Evolutionary conservation across 78 protist species (phyloP).

Genomic region (Dictyostelium brefeldianum): DNA sequence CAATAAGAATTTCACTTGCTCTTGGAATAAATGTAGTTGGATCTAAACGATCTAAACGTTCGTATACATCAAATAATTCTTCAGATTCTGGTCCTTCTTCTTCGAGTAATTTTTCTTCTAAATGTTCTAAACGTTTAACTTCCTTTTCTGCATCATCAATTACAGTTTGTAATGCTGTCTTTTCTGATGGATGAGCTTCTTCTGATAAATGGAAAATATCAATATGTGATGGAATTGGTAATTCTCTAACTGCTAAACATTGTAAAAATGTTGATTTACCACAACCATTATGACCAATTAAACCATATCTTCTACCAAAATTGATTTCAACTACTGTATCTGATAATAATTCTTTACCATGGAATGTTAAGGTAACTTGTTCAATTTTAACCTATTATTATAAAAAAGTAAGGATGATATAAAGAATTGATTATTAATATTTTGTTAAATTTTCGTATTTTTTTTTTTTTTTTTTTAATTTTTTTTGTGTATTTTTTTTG

Average conservation of each 20-base stretch:
- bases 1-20: slow-evolving; percentile 89
- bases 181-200: slow-evolving; percentile 73
- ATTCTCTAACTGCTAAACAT: slow-evolving; percentile 85
- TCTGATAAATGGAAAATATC: slow-evolving; percentile 78
- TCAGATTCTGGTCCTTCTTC: slow-evolving; percentile 76
- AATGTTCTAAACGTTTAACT: slow-evolving; percentile 57
- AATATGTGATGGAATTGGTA: slow-evolving; percentile 89
- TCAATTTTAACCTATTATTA: slow-evolving; percentile 55
- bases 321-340: slow-evolving; percentile 77
- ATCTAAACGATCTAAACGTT: slow-evolving; percentile 87
- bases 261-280: slow-evolving; percentile 93
- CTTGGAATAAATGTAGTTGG: slow-evolving; percentile 80
- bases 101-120: slow-evolving; percentile 42
- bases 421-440: not conserved
- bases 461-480: not conserved
- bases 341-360: slow-evolving; percentile 68
- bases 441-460: not conserved
- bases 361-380: slow-evolving; percentile 79
- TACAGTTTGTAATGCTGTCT: slow-evolving; percentile 86
- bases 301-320: slow-evolving; percentile 92
- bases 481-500: not conserved
- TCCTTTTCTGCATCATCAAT: slow-evolving; percentile 80
- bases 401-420: not conserved
- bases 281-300: slow-evolving; percentile 94
- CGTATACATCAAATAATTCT: slow-evolving; percentile 81